Conservation (phyloP, 2,329 filamentous ascomycete genomes). For the Stemphylium beticola region DNA sequence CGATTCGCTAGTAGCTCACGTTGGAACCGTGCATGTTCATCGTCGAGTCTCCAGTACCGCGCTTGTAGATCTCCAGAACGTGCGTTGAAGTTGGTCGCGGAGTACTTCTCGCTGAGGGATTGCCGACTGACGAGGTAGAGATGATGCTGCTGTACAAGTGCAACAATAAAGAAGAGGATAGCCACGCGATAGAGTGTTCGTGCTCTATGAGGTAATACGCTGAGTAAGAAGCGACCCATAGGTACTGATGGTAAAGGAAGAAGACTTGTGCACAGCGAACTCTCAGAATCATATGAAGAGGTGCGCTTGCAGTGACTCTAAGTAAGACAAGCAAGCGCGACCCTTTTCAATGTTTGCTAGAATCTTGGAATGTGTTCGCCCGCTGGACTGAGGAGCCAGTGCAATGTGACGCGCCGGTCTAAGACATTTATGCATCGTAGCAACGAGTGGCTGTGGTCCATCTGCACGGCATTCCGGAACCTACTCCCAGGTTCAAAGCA, state of each 20-base stretch:
- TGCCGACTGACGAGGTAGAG: constrained; percentile 25
- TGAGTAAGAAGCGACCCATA: constrained; percentile 16
- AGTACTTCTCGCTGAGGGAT: constrained; percentile 30
- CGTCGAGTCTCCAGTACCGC: constrained; percentile 6
- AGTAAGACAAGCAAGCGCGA: neutral
- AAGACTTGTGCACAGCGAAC: neutral
- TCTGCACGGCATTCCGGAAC: constrained; percentile 1
- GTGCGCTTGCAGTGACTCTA: neutral
- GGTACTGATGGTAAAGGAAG: neutral
- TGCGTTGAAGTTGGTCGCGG: constrained; percentile 21
- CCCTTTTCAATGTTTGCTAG: neutral
- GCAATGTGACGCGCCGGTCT: neutral
- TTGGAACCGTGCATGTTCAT: constrained; percentile 16
- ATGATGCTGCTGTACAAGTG: constrained; percentile 26
- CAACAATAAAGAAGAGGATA: constrained; percentile 20
- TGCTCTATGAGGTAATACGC: constrained; percentile 7
- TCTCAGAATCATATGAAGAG: neutral
- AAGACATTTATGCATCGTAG: neutral
- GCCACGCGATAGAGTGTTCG: constrained; percentile 17
- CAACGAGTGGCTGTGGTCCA: constrained; percentile 1
- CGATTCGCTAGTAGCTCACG: constrained; percentile 29
- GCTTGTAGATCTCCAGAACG: neutral
- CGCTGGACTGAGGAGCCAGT: neutral
- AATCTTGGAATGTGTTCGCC: neutral
- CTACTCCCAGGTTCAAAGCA: neutral